phyloP scores from a whole-genome alignment of 2,329 filamentous ascomycete genomes.

The Colletotrichum simmondsii region DNA sequence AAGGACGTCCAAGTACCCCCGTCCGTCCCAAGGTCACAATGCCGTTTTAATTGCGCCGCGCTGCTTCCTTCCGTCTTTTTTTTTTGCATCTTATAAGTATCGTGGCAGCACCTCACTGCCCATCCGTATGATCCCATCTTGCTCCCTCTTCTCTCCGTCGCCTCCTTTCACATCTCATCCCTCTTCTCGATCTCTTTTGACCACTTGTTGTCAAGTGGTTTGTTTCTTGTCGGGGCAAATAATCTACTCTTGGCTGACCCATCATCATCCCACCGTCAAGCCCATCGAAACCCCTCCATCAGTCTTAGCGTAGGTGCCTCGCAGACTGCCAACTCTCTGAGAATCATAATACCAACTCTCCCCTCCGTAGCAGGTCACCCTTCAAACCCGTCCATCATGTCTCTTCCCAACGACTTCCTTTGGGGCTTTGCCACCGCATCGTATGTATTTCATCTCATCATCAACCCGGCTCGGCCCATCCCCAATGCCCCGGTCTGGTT shows the following conservation, averaged over 20 bases:
- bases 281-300: neutral
- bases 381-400: conserved; percentile 51
- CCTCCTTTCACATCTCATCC: neutral
- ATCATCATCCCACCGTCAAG: neutral
- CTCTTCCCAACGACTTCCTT: conserved; percentile 75
- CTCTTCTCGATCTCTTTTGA: neutral
- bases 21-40: conserved; percentile 3
- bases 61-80: neutral
- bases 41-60: conserved; percentile 7
- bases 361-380: neutral
- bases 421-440: conserved; percentile 86
- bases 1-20: neutral
- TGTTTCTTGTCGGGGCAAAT: neutral
- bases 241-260: neutral
- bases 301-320: neutral
- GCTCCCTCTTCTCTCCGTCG: conserved; percentile 13
- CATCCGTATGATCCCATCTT: neutral
- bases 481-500: neutral
- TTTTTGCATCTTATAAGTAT: conserved; percentile 27
- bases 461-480: conserved; percentile 2
- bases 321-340: neutral
- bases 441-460: conserved; percentile 54
- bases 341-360: neutral
- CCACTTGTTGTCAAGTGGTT: conserved; percentile 10
- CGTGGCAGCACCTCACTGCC: conserved; percentile 11